Percentiles rank a stretch among this genome's conserved stretches.
Evolutionary conservation across 805 yeast genomes (phyloP).

Genomic region (Candida pini): DNA sequence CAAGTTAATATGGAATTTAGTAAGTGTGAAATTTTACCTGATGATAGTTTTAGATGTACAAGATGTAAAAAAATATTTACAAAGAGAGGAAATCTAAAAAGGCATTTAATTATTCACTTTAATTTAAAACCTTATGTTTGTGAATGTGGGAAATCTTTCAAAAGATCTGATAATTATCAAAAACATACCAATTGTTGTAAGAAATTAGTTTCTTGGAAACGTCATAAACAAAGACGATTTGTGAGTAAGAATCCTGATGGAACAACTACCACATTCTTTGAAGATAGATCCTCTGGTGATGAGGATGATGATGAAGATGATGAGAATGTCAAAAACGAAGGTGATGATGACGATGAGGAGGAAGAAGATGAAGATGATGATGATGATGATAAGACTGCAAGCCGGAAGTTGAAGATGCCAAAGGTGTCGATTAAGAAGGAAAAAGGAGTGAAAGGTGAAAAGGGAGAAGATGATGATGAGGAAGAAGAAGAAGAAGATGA

Average conservation of each 20-base stretch:
- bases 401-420: background rate
- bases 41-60: conserved; percentile 17
- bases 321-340: background rate
- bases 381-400: background rate
- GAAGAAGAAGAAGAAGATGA: background rate
- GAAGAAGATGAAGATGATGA: conserved; percentile 1
- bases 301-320: background rate
- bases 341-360: conserved; percentile 2
- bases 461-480: background rate
- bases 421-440: background rate
- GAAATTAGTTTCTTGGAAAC: conserved; percentile 3
- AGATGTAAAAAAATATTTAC: conserved; percentile 18
- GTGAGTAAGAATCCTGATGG: background rate
- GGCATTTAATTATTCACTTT: conserved; percentile 22
- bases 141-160: conserved; percentile 21
- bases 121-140: conserved; percentile 20
- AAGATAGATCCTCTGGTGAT: background rate
- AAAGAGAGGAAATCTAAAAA: conserved; percentile 20
- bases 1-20: conserved; percentile 18
- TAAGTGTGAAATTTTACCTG: conserved; percentile 14
- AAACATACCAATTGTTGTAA: conserved; percentile 19
- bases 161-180: conserved; percentile 21
- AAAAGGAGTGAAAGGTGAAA: background rate
- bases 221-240: conserved; percentile 1
- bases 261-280: background rate